A percentile compares a stretch with the other conserved stretches of the same genome.
phyloP scores from a whole-genome alignment of 768 basidiomycete species.

The Tulasnella calospora region DNA sequence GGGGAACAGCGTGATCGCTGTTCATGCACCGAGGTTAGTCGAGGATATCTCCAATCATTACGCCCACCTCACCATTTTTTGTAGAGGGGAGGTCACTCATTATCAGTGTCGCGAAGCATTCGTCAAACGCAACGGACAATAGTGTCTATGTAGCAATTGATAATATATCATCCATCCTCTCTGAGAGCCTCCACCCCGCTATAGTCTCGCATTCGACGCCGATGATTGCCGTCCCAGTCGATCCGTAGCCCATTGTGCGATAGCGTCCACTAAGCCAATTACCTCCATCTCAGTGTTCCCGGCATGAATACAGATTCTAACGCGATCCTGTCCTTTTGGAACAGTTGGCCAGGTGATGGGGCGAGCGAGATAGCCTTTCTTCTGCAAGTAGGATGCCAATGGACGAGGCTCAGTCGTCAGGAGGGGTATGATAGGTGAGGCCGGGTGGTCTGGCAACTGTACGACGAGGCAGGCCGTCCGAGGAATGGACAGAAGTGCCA shows the following conservation, averaged over 20 bases:
- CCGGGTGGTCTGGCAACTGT: slow-evolving; percentile 27
- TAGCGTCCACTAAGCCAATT: slow-evolving; percentile 49
- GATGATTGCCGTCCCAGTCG: neutral
- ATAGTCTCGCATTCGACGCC: neutral
- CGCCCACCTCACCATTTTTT: neutral
- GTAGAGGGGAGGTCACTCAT: slow-evolving; percentile 92
- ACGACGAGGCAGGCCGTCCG: slow-evolving; percentile 25
- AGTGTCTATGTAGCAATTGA: neutral
- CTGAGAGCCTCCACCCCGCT: neutral
- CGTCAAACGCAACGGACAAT: slow-evolving; percentile 35
- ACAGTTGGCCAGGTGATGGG: slow-evolving; percentile 87
- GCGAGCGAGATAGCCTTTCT: slow-evolving; percentile 55
- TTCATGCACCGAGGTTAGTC: slow-evolving; percentile 78
- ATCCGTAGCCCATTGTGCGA: slow-evolving; percentile 36
- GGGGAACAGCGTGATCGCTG: slow-evolving; percentile 88
- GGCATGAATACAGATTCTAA: slow-evolving; percentile 84
- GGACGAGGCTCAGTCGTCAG: slow-evolving; percentile 71
- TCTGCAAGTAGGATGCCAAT: slow-evolving; percentile 61
- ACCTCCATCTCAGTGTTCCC: slow-evolving; percentile 64
- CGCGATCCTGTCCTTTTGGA: slow-evolving; percentile 75
- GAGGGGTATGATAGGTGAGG: slow-evolving; percentile 81
- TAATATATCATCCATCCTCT: neutral
- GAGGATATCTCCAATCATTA: neutral
- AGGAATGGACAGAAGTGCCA: slow-evolving; percentile 33
- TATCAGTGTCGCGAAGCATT: slow-evolving; percentile 91